A percentile compares a stretch with the other conserved stretches of the same genome.
Conservation (phyloP, 257 asterid genomes). For the Solanum paucissectum region DNA sequence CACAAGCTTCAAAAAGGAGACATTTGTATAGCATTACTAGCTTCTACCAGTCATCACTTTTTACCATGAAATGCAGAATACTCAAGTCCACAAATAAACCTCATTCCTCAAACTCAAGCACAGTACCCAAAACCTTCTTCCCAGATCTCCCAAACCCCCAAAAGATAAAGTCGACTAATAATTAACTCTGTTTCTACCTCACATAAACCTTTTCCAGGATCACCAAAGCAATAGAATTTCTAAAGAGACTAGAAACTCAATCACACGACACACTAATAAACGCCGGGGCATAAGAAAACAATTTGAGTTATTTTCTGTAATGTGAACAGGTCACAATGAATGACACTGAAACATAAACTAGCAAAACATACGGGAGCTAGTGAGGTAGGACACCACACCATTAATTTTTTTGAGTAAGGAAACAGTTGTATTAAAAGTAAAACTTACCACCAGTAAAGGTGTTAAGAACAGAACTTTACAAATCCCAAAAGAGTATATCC, state of each 20-base stretch:
- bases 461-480: neutral
- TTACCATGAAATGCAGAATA: neutral
- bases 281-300: neutral
- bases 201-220: neutral
- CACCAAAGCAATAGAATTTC: neutral
- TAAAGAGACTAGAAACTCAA: neutral
- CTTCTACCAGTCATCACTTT: neutral
- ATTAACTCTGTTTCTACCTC: neutral
- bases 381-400: constrained; percentile 31
- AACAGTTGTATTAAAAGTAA: neutral
- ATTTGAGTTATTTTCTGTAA: neutral
- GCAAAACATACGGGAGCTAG: neutral
- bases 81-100: neutral
- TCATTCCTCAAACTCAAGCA: neutral
- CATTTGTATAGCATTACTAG: neutral
- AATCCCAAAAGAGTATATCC: neutral
- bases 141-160: neutral
- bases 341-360: neutral
- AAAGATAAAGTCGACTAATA: neutral
- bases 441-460: neutral
- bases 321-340: neutral
- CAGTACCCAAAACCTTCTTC: neutral
- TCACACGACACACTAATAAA: neutral
- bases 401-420: constrained; percentile 19
- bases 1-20: neutral